Evolutionary conservation across 176 grass and related monocot genomes (phyloP), one percentile per base, ranked within the genome.

Genomic region (Bolboschoenus planiculmis): DNA sequence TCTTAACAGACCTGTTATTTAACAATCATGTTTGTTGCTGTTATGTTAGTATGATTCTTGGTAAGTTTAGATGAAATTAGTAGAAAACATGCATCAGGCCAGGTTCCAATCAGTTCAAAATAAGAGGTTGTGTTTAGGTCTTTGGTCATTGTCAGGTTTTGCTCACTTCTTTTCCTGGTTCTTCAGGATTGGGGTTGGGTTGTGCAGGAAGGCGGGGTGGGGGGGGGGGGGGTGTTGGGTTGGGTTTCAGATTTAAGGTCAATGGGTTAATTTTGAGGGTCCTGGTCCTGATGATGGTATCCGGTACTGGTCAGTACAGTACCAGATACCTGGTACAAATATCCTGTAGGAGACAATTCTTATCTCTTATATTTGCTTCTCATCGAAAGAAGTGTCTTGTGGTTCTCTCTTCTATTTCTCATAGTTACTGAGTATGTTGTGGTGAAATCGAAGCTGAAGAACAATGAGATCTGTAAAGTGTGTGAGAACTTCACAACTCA

Each of bases 401-500:
- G 29, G 31, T 57, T 80, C 21, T 82, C 21, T 64, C 13, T 74
- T 82, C 78, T 48, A 48, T 31, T 62, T 65, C 26, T 82, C 26
- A 8, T 71, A 55, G 61, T 81, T 57, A 21, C 78, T n/a, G 66
- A 60, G 13, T 84, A 56, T 50, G 85, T 88, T 40, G 64, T 83
- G 40, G 83, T 74, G 63, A 84, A 60, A 39, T 31, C 31, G 3
- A 60, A 82, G 82, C 31, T 85, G 18, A 84, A 77, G 72, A 78
- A 86, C 29, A 54, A 78, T 50, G 74, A 81, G 56, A 1, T 93
- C 10, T 98, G 96, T 80, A 56, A 60, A 13, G 21, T 85, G 3
- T 93, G 96, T 66, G 82, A 95, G 60, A 83, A 91, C 33, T 91
- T 91, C 13, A 78, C 87, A 10, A 67, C 37, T 20, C 46, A 91